A percentile compares a stretch with the other conserved stretches of the same genome.
phyloP scores from a whole-genome alignment of 2,329 filamentous ascomycete genomes.

The Cryphonectria naterciae region DNA sequence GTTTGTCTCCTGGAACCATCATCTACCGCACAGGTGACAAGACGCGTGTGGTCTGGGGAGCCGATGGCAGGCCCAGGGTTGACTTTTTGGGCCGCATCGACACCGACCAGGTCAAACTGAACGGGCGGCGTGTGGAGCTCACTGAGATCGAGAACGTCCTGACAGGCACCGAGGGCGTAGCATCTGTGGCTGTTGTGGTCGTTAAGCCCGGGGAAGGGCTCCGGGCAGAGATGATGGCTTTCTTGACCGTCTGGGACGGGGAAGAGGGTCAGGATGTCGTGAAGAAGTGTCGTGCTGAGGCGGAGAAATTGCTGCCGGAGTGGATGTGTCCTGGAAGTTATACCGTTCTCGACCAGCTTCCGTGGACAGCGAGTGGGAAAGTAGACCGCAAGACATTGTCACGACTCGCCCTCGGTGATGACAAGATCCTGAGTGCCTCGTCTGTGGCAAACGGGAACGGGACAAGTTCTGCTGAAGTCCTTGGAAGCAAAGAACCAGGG shows the following conservation, averaged over 20 bases:
- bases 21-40: conserved; percentile 32
- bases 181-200: conserved; percentile 20
- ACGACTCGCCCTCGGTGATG: too few species aligned
- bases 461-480: neutral
- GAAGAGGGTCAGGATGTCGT: neutral
- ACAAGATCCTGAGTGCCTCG: neutral
- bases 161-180: conserved; percentile 21
- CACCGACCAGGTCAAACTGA: conserved; percentile 27
- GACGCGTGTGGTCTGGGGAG: conserved; percentile 22
- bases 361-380: conserved; percentile 64
- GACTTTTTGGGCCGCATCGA: conserved; percentile 31
- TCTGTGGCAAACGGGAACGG: neutral
- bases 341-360: conserved; percentile 53
- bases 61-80: conserved; percentile 23
- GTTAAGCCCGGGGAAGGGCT: conserved; percentile 40
- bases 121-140: conserved; percentile 26
- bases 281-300: conserved; percentile 39
- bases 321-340: conserved; percentile 65
- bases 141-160: conserved; percentile 31
- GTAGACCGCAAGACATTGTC: conserved; percentile 51
- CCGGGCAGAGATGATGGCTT: too few species aligned
- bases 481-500: too few species aligned
- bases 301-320: conserved; percentile 58
- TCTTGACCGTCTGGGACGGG: too few species aligned
- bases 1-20: neutral